Conservation (phyloP, 192 early-diverging fungal genomes). For the Backusella parvicylindrica region DNA sequence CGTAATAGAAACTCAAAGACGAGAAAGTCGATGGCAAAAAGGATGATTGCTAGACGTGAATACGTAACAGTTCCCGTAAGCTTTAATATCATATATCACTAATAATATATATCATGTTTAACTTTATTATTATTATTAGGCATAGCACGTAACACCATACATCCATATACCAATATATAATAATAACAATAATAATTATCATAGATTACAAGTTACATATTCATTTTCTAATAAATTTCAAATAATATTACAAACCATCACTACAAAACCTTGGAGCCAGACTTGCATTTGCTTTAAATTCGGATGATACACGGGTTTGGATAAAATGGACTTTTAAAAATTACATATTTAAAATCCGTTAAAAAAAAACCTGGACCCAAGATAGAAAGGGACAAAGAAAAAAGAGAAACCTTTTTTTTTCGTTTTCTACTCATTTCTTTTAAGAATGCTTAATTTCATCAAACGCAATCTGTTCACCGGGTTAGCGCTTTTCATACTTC, state of each 20-base stretch:
- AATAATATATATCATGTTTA: neutral
- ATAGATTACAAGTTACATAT: neutral
- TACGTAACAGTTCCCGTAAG: slow-evolving; percentile 32
- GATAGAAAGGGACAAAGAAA: neutral
- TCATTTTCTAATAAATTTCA: no score
- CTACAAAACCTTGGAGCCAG: no score
- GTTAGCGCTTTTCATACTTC: neutral
- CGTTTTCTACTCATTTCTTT: neutral
- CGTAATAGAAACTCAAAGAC: slow-evolving; percentile 15
- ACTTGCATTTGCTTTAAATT: no score
- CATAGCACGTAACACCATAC: neutral
- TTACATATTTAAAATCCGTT: neutral
- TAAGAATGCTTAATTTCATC: slow-evolving; percentile 8
- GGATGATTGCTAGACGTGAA: slow-evolving; percentile 21
- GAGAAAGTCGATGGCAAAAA: slow-evolving; percentile 18
- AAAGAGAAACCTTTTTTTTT: neutral
- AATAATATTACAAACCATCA: no score
- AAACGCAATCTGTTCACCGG: neutral
- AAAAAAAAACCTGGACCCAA: neutral
- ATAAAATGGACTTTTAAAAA: neutral
- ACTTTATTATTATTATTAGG: neutral
- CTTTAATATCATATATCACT: neutral
- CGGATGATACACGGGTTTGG: no score
- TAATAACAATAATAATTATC: neutral
- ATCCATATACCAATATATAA: neutral